Evolutionary conservation across 2,329 filamentous ascomycete genomes (phyloP).

Genomic region (Ceratocystiopsis sp.): DNA sequence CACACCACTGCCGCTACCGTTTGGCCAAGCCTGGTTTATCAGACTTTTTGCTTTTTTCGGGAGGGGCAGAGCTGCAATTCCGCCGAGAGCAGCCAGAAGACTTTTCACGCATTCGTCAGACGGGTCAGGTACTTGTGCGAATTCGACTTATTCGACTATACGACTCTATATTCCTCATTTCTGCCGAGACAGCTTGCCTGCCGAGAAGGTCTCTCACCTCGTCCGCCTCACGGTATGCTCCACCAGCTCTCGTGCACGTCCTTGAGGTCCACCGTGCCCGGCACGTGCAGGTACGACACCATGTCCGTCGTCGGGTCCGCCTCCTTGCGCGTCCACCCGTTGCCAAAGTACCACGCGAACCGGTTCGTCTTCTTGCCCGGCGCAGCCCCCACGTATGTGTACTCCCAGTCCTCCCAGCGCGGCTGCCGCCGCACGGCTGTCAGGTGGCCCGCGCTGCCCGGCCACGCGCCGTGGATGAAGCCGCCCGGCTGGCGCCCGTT

Average conservation of each 20-base stretch:
- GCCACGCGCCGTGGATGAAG: conserved; percentile 13
- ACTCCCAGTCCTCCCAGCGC: conserved; percentile 19
- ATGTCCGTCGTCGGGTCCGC: conserved; percentile 21
- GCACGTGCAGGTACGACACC: conserved; percentile 26
- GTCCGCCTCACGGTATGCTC: no score
- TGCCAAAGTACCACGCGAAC: conserved; percentile 27
- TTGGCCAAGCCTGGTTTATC: no score
- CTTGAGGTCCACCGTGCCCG: conserved; percentile 39
- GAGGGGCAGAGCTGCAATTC: no score
- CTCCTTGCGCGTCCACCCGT: conserved; percentile 25
- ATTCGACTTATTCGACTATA: no score
- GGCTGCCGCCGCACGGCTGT: conserved; percentile 13
- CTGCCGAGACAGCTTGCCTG: no score
- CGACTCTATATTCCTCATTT: no score
- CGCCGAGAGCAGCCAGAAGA: no score
- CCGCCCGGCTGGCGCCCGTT: conserved; percentile 15
- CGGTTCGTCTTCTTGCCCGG: conserved; percentile 4
- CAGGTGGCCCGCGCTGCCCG: conserved; percentile 12
- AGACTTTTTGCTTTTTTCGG: no score
- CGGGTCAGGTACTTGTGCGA: no score
- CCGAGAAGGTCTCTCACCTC: no score
- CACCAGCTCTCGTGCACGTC: conserved; percentile 50
- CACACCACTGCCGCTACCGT: no score
- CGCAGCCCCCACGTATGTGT: conserved; percentile 18
- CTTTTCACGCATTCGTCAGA: no score